Evolutionary conservation across 768 basidiomycete species (phyloP).

Genomic region (Chalciporus pseudorubinellus): DNA sequence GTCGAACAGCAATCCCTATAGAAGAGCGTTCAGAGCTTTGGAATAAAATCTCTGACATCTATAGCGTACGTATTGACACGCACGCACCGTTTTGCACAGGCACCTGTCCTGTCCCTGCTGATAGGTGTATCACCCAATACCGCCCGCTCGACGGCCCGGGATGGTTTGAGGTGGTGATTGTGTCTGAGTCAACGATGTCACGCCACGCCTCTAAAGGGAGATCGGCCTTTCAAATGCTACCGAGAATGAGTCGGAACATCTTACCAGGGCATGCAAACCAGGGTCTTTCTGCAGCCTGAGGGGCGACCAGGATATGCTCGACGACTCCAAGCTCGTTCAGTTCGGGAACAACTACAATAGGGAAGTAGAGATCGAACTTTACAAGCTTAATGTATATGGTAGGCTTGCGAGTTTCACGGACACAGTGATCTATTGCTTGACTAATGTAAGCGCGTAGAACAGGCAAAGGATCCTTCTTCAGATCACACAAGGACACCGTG

Average conservation of each 20-base stretch:
- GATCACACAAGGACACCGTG: constrained; percentile 47
- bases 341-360: constrained; percentile 13
- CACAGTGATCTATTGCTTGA: too few relatives aligned
- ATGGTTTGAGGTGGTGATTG: too few relatives aligned
- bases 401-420: too few relatives aligned
- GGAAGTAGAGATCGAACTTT: constrained; percentile 33
- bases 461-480: constrained; percentile 49
- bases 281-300: neutral
- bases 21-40: too few relatives aligned
- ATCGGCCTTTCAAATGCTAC: neutral
- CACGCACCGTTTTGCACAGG: too few relatives aligned
- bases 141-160: neutral
- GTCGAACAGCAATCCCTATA: too few relatives aligned
- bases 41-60: too few relatives aligned
- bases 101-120: too few relatives aligned
- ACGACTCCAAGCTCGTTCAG: constrained; percentile 15
- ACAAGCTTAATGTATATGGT: constrained; percentile 49
- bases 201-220: neutral
- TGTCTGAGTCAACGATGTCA: too few relatives aligned
- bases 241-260: neutral
- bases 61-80: too few relatives aligned
- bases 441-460: too few relatives aligned
- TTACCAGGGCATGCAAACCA: neutral
- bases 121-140: neutral
- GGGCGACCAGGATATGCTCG: neutral